Percentiles rank a stretch among this genome's conserved stretches.
Conservation (phyloP, 768 basidiomycete genomes). For the Lactarius vividus region DNA sequence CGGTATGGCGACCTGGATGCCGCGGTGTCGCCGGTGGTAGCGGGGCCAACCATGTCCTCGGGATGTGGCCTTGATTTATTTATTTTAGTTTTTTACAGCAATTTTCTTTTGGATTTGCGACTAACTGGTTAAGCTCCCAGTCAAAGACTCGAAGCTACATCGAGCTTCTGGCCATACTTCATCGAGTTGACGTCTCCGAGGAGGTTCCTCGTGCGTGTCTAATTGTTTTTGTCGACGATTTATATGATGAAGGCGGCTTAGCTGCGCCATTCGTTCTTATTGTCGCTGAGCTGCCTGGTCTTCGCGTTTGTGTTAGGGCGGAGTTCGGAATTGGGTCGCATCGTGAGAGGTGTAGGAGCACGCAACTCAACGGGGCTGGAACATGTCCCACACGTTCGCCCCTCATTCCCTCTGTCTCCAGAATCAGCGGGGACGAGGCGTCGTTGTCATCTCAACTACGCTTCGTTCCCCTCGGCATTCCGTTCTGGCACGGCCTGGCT, state of each 20-base stretch:
- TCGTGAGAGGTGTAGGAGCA: background rate
- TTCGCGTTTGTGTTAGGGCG: background rate
- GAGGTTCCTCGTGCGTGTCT: conserved; percentile 50
- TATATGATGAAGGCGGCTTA: background rate
- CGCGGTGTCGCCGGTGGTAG: conserved; percentile 17
- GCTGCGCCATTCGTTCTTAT: too few relatives aligned
- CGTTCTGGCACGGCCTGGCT: background rate
- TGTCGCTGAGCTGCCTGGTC: too few relatives aligned
- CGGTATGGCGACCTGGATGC: conserved; percentile 38
- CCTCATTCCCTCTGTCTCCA: background rate
- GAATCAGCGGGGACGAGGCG: too few relatives aligned
- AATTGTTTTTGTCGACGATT: background rate
- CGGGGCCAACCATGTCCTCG: conserved; percentile 33
- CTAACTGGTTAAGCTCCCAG: conserved; percentile 54
- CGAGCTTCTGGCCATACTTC: conserved; percentile 58
- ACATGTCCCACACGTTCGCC: background rate
- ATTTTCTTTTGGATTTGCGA: conserved; percentile 41
- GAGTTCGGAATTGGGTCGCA: background rate
- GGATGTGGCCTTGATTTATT: background rate
- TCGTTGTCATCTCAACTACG: background rate
- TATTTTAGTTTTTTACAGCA: background rate
- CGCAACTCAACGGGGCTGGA: background rate
- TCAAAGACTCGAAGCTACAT: conserved; percentile 47
- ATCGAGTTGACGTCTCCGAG: conserved; percentile 49
- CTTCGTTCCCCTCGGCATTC: conserved; percentile 1